Percentiles rank a stretch among this genome's conserved stretches.
phyloP scores from a whole-genome alignment of 139 green algal genomes.

The Micromonas pusilla region DNA sequence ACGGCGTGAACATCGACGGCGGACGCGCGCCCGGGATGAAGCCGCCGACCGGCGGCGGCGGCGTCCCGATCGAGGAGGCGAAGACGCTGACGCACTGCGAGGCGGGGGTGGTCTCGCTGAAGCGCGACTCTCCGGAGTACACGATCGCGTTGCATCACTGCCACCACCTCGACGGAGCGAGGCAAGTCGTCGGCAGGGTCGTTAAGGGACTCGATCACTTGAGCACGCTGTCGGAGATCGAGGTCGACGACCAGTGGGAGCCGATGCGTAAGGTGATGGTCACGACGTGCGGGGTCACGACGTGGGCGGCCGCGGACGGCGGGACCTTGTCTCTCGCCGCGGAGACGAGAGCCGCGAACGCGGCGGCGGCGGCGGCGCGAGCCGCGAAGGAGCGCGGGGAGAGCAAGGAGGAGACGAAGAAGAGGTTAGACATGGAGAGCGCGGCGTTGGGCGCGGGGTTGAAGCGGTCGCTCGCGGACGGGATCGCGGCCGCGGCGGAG shows the following conservation, averaged over 20 bases:
- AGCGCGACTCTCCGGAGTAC: background rate
- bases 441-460: background rate
- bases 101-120: background rate
- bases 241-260: background rate
- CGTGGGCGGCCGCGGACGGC: background rate
- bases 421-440: background rate
- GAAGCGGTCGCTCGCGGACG: background rate
- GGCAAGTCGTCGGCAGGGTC: background rate
- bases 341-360: background rate
- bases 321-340: background rate
- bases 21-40: background rate
- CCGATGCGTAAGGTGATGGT: background rate
- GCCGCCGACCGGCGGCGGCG: background rate
- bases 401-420: background rate
- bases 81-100: background rate
- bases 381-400: background rate
- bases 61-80: background rate
- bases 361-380: background rate
- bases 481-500: too few species aligned
- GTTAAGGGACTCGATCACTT: background rate
- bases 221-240: background rate
- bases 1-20: background rate
- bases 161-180: background rate
- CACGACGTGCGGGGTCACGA: background rate
- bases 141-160: background rate